These are phyloP conservation scores for Taphrina deformans DNA, from an alignment of 1,139 yeast species.

Conservation along the genomic window DNA sequence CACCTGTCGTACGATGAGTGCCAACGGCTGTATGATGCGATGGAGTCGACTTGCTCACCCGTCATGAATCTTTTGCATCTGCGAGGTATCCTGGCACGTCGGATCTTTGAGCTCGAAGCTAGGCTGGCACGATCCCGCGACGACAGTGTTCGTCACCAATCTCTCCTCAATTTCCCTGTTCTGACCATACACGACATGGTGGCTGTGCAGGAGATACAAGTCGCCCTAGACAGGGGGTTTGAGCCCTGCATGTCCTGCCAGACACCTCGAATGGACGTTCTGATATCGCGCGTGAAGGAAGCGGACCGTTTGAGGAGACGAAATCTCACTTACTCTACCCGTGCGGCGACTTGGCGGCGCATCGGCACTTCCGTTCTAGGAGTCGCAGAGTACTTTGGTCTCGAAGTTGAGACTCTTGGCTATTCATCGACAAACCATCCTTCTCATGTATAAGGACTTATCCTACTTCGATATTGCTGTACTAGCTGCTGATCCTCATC, in stretches of 20 bases:
- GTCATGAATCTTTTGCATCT: constrained; percentile 2
- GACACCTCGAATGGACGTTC: neutral
- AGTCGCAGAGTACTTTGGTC: neutral
- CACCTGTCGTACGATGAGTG: neutral
- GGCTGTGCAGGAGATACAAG: constrained; percentile 1
- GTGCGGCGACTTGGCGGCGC: neutral
- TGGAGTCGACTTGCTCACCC: neutral
- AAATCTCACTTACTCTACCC: neutral
- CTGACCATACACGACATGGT: constrained; percentile 7
- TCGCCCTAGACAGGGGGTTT: neutral
- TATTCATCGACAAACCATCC: neutral
- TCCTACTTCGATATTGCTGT: no score
- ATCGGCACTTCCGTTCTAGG: constrained; percentile 1
- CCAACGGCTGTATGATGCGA: constrained; percentile 2
- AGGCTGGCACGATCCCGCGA: neutral
- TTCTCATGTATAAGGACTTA: neutral
- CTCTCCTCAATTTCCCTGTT: neutral
- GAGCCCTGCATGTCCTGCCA: neutral
- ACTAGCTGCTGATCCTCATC: no score
- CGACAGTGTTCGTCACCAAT: neutral
- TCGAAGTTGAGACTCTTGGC: neutral
- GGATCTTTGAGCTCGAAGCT: neutral
- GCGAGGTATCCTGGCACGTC: neutral
- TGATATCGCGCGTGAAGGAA: neutral
- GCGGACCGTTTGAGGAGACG: neutral